These are phyloP conservation scores for Lojkania enalia DNA, from an alignment of 2,329 filamentous ascomycete genomes.

Conservation along the genomic window DNA sequence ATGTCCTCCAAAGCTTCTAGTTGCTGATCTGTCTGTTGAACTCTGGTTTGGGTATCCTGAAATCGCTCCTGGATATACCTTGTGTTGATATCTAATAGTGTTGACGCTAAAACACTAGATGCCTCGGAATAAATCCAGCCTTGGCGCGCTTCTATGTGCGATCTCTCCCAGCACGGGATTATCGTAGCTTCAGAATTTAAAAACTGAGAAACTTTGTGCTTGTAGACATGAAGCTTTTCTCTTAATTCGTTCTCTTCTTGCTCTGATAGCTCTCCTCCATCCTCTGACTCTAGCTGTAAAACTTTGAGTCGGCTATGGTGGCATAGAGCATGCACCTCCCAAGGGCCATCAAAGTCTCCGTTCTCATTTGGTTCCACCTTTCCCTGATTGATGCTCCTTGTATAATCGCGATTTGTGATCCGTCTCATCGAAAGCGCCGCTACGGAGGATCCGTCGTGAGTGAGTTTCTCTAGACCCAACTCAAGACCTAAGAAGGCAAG, in stretches of 20 bases:
- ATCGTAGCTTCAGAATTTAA: not conserved
- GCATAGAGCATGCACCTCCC: slow-evolving; percentile 6
- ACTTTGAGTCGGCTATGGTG: slow-evolving; percentile 1
- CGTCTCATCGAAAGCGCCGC: slow-evolving; percentile 2
- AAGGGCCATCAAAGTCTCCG: not conserved
- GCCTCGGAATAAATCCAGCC: slow-evolving; percentile 2
- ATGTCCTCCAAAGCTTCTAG: too few species aligned
- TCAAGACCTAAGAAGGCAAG: slow-evolving; percentile 4
- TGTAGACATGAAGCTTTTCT: too few species aligned
- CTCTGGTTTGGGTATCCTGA: not conserved
- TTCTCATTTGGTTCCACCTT: not conserved
- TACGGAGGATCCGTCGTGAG: not conserved
- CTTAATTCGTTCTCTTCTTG: not conserved
- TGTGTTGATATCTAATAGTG: slow-evolving; percentile 1
- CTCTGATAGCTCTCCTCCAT: not conserved
- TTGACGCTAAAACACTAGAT: not conserved
- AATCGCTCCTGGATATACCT: not conserved
- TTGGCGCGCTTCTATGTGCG: not conserved
- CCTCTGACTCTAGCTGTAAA: not conserved
- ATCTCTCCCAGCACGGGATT: slow-evolving; percentile 1
- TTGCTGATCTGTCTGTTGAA: not conserved
- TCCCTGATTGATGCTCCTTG: not conserved
- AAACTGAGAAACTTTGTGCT: not conserved
- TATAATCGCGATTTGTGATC: slow-evolving; percentile 1
- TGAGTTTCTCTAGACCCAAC: not conserved